A percentile compares a stretch with the other conserved stretches of the same genome.
Evolutionary conservation across 345 rosid genomes (phyloP).

Genomic region (Psidium friedrichsthalianum): DNA sequence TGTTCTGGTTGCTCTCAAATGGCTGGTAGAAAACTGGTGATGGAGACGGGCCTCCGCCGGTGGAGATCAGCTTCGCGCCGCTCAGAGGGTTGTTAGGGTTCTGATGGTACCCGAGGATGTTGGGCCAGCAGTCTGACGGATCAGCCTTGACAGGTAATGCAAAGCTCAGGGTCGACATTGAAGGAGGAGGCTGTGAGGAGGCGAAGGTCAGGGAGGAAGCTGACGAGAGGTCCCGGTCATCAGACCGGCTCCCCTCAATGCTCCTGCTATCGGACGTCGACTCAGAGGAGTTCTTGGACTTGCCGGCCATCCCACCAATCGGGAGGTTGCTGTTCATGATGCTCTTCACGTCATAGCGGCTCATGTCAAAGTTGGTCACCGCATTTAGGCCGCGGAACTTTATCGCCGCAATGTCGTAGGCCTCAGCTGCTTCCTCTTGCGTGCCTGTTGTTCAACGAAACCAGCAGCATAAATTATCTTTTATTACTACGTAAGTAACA

Average conservation of each 20-base stretch:
- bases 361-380: slow-evolving; percentile 87
- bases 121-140: slow-evolving; percentile 56
- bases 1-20: neutral
- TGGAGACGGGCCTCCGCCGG: neutral
- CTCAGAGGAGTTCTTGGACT: slow-evolving; percentile 33
- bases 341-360: slow-evolving; percentile 85
- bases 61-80: neutral
- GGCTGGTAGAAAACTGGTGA: neutral
- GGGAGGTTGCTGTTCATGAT: slow-evolving; percentile 82
- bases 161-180: slow-evolving; percentile 24
- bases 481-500: neutral
- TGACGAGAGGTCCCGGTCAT: slow-evolving; percentile 35
- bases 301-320: slow-evolving; percentile 49
- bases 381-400: slow-evolving; percentile 88
- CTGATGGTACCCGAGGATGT: slow-evolving; percentile 32
- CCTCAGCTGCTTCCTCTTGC: slow-evolving; percentile 97
- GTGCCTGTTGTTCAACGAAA: slow-evolving; percentile 35
- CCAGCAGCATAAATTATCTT: neutral
- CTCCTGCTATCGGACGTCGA: slow-evolving; percentile 36
- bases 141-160: slow-evolving; percentile 60
- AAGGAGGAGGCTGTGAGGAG: slow-evolving; percentile 17
- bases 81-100: neutral
- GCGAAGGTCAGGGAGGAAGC: slow-evolving; percentile 35
- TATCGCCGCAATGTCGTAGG: slow-evolving; percentile 94
- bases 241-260: slow-evolving; percentile 17